Conservation (phyloP, 371 early-diverging fungal species). For the Mucor irregularis region DNA sequence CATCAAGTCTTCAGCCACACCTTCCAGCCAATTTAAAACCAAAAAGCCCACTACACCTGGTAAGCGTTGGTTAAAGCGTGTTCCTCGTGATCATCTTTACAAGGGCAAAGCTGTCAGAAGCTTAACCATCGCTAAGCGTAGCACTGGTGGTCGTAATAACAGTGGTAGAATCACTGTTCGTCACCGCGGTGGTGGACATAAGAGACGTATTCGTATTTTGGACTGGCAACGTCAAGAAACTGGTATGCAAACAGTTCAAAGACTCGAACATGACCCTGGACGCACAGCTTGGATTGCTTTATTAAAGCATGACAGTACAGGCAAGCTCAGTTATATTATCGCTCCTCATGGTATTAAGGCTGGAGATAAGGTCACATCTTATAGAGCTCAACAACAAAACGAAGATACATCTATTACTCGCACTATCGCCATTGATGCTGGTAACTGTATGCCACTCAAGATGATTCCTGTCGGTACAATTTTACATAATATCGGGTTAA, state of each 20-base stretch:
- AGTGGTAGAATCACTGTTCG: slow-evolving; percentile 91
- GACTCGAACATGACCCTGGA: slow-evolving; percentile 96
- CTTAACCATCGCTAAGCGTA: slow-evolving; percentile 82
- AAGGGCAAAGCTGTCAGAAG: slow-evolving; percentile 86
- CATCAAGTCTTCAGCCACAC: slow-evolving; percentile 29
- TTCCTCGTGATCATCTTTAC: slow-evolving; percentile 89
- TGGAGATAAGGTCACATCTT: slow-evolving; percentile 57
- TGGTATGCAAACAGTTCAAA: slow-evolving; percentile 82
- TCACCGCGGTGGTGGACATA: slow-evolving; percentile 95
- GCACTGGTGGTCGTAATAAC: slow-evolving; percentile 89
- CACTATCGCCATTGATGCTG: slow-evolving; percentile 74
- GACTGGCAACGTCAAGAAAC: slow-evolving; percentile 83
- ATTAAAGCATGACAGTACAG: slow-evolving; percentile 75
- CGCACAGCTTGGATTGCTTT: slow-evolving; percentile 92
- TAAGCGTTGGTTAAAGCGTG: slow-evolving; percentile 83
- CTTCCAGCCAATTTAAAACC: slow-evolving; percentile 78
- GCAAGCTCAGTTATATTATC: slow-evolving; percentile 82
- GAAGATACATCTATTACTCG: slow-evolving; percentile 51
- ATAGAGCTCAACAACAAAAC: slow-evolving; percentile 21
- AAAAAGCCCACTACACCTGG: slow-evolving; percentile 92
- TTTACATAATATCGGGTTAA: slow-evolving; percentile 87
- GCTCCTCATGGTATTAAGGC: slow-evolving; percentile 78
- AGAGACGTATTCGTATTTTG: slow-evolving; percentile 83
- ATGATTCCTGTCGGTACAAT: slow-evolving; percentile 93
- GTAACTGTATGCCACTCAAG: slow-evolving; percentile 89